phyloP scores from a whole-genome alignment of 1,284 basidiomycete species.

The Chalciporus sp. region DNA sequence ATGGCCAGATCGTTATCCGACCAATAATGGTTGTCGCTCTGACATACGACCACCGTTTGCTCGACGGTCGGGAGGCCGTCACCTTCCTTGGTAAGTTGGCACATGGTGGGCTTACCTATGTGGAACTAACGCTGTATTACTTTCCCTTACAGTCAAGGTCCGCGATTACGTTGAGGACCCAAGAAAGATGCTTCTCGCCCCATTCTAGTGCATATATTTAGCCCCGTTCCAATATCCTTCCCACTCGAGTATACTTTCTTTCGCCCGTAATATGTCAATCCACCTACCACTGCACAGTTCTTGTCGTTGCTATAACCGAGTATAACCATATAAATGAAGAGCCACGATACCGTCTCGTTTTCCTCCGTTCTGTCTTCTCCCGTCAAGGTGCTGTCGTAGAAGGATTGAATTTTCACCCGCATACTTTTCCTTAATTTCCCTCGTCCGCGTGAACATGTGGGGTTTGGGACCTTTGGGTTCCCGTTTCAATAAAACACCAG shows the following conservation, averaged over 20 bases:
- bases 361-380: not conserved
- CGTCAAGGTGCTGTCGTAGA: too few species aligned
- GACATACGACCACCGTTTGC: constrained; percentile 94
- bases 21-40: constrained; percentile 96
- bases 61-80: constrained; percentile 96
- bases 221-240: constrained; percentile 1
- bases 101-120: constrained; percentile 3
- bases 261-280: constrained; percentile 13
- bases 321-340: not conserved
- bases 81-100: constrained; percentile 88
- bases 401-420: too few species aligned
- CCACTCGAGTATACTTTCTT: constrained; percentile 9
- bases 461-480: too few species aligned
- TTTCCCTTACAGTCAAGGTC: constrained; percentile 55
- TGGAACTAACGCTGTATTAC: constrained; percentile 8
- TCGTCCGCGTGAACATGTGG: too few species aligned
- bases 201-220: constrained; percentile 15
- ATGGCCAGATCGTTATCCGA: constrained; percentile 93
- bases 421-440: too few species aligned
- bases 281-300: constrained; percentile 8
- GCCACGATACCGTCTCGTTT: not conserved
- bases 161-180: constrained; percentile 61
- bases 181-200: constrained; percentile 55
- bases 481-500: too few species aligned
- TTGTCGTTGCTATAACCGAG: constrained; percentile 1